Evolutionary conservation across 1,139 yeast genomes (phyloP).

Genomic region (Kluyveromyces sp.): DNA sequence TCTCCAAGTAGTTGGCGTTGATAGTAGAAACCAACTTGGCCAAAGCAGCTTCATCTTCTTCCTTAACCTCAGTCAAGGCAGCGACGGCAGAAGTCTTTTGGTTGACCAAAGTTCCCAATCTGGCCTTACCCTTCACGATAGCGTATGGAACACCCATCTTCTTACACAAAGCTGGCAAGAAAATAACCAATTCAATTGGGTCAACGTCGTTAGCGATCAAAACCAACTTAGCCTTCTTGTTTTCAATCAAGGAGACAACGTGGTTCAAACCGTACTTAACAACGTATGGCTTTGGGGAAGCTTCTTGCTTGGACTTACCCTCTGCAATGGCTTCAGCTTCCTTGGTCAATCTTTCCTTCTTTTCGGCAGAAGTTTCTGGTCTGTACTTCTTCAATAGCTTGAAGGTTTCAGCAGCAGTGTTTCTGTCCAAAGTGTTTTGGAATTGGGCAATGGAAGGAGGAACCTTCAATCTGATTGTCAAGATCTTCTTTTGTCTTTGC

Average conservation of each 20-base stretch:
- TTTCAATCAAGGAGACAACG: constrained; percentile 91
- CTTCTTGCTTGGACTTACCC: constrained; percentile 94
- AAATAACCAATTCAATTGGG: constrained; percentile 94
- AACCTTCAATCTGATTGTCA: constrained; percentile 91
- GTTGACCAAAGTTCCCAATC: constrained; percentile 96
- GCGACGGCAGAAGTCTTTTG: constrained; percentile 95
- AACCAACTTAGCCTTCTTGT: constrained; percentile 96
- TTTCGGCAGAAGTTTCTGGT: constrained; percentile 94
- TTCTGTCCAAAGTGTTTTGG: constrained; percentile 92
- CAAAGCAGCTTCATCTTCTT: constrained; percentile 92
- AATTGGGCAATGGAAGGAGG: constrained; percentile 98
- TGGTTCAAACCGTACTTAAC: constrained; percentile 98
- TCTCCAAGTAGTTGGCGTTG: constrained; percentile 84
- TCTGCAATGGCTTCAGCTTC: constrained; percentile 98
- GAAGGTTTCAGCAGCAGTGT: constrained; percentile 95
- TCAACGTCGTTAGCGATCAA: constrained; percentile 97
- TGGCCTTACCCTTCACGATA: constrained; percentile 96
- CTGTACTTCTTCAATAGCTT: constrained; percentile 97
- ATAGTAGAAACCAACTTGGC: constrained; percentile 88
- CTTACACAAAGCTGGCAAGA: constrained; percentile 97
- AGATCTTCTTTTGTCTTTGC: constrained; percentile 96
- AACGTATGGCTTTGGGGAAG: constrained; percentile 88
- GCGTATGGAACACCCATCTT: constrained; percentile 99
- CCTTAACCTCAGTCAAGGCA: constrained; percentile 88
- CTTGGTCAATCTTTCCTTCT: constrained; percentile 97